Base-by-base conservation (phyloP, 2,329 filamentous ascomycete genomes). In the Cercospora canescens region DNA sequence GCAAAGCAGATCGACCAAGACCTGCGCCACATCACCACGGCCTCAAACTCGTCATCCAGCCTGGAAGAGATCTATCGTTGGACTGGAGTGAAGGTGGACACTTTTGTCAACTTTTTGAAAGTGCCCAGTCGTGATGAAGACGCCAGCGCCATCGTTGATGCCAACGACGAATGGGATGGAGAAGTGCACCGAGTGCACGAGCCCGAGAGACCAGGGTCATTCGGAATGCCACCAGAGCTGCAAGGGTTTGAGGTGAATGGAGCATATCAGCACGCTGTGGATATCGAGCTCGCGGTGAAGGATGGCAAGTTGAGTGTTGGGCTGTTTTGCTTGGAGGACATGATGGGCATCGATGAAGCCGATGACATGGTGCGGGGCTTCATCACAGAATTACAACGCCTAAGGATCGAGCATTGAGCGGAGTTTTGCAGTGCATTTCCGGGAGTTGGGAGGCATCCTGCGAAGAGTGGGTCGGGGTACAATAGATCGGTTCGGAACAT, bases 41-140 rank as follows among this genome's bases (percentile, higher is more conserved):
- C 79, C 1, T 84, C 82, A 55, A 87, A 88, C 73, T 84, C 86
- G 0, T 81, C 81, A 1, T 88, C 87, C 0, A 87, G 87, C 1
- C 79, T 97, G 1, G 87, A 86, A 80, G 89, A 96, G 76, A 89
- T 97, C 39, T 78, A 83, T 21, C 77, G 83, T 16, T 97, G 93
- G 93, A 94, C 91, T 0, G 90, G 90, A 0, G 79, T 93, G 1
- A 81, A 78, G 62, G 77, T 96, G 1, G 86, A 91, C 71, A 88
- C 86, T 0, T 94, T 92, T 79, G 88, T 97, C 72, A 97, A 97
- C 76, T 95, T 96, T 70, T 78, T 96, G 18, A 87, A 83, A 60
- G 76, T 88, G 5, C 85, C 85, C 1, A 67, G 71, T 2, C 69
- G 70, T 1, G 70, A 72, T 3, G 66, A 67, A 14, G 35, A 26